Percentiles rank a stretch among this genome's conserved stretches.
These are phyloP conservation scores for Diaporthe helianthi DNA, from an alignment of 2,329 filamentous ascomycete genomes.

Conservation along the genomic window DNA sequence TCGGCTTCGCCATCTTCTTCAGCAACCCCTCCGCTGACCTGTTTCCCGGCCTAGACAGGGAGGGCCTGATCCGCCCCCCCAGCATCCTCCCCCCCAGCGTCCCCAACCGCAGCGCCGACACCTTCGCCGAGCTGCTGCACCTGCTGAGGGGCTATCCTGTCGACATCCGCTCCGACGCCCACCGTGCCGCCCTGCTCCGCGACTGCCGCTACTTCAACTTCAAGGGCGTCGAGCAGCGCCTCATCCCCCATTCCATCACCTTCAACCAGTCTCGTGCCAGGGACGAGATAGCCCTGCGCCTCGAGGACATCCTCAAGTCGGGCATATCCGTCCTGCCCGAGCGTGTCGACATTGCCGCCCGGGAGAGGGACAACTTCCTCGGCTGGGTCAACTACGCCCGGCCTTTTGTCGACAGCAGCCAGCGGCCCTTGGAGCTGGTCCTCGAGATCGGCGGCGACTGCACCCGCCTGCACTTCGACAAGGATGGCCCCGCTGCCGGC, in stretches of 20 bases:
- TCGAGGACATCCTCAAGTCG: slow-evolving; percentile 89
- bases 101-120: slow-evolving; percentile 80
- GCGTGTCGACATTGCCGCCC: slow-evolving; percentile 35
- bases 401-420: slow-evolving; percentile 78
- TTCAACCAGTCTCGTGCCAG: slow-evolving; percentile 74
- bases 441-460: slow-evolving; percentile 78
- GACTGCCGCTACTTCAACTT: slow-evolving; percentile 95
- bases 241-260: slow-evolving; percentile 78
- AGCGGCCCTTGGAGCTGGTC: slow-evolving; percentile 72
- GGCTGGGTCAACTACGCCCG: slow-evolving; percentile 79
- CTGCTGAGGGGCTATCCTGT: slow-evolving; percentile 85
- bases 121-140: slow-evolving; percentile 82
- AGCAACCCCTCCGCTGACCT: slow-evolving; percentile 73
- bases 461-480: slow-evolving; percentile 61
- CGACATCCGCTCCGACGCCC: slow-evolving; percentile 75
- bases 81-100: slow-evolving; percentile 84
- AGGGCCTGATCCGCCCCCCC: slow-evolving; percentile 82
- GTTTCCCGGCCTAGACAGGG: slow-evolving; percentile 84
- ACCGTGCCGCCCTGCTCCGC: slow-evolving; percentile 74
- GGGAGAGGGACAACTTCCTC: slow-evolving; percentile 41
- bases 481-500: slow-evolving; percentile 36
- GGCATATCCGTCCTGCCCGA: slow-evolving; percentile 74
- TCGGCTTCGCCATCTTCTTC: slow-evolving; percentile 91
- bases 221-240: slow-evolving; percentile 85
- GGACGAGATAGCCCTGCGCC: slow-evolving; percentile 78